Percentiles rank a stretch among this genome's conserved stretches.
Conservation (phyloP, 139 green algal species). For the Chlorella vulgaris region DNA sequence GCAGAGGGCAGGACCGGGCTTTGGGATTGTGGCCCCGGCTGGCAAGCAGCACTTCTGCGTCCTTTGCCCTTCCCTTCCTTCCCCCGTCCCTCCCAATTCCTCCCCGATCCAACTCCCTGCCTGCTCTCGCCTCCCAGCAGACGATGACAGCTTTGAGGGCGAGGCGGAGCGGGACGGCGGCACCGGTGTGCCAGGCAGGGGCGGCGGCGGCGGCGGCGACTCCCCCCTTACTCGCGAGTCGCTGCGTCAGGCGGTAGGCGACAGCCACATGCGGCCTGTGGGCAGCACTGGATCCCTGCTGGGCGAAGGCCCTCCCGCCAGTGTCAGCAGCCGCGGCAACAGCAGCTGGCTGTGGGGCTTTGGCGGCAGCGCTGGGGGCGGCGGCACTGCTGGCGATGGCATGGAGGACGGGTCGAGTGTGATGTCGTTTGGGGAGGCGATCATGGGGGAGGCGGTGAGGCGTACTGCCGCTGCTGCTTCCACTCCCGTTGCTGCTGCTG, state of each 20-base stretch:
- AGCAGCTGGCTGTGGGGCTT: conserved; percentile 17
- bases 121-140: not conserved
- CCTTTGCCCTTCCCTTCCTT: too few relatives aligned
- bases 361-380: conserved; percentile 1
- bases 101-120: too few relatives aligned
- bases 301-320: not conserved
- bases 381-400: not conserved
- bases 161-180: not conserved
- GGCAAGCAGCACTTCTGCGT: too few relatives aligned
- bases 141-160: conserved; percentile 3
- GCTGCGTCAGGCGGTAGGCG: conserved; percentile 2
- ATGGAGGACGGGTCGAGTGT: conserved; percentile 6
- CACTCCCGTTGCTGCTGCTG: too few relatives aligned
- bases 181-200: not conserved
- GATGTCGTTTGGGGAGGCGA: not conserved
- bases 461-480: not conserved
- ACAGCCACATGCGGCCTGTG: not conserved
- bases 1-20: too few relatives aligned
- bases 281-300: not conserved
- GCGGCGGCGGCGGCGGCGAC: not conserved
- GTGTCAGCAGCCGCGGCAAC: not conserved
- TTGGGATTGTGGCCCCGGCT: too few relatives aligned
- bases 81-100: too few relatives aligned
- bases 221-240: conserved; percentile 14
- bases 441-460: not conserved